Base-by-base conservation (phyloP, 345 rosid genomes). In the Sonneratia caseolaris region DNA sequence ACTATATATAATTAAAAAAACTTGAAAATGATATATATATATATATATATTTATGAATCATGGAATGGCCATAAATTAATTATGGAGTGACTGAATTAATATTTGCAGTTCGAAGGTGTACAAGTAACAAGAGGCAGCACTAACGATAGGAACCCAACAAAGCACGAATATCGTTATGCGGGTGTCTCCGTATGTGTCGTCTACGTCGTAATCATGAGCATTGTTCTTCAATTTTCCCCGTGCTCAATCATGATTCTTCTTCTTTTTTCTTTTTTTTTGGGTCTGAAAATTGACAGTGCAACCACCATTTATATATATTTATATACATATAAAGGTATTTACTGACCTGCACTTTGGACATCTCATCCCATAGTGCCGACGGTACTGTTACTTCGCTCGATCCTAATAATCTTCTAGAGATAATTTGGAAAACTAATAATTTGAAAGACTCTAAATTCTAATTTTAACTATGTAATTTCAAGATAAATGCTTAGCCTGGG, bases 271-370 rank as follows among this genome's bases (percentile, higher is more conserved):
- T 27, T 27, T 27, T 27, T 27, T 27, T 27, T 27, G 84, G 36
- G 55, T 82, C 82, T 86, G 79, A 77, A 78, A 87, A 88, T 86
- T 87, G 97, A 91, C 81, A 76, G 85, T 62, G 77, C 89, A 91
- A 89, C 97, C 78, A 87, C 90, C 77, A 72, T 72, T 74, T 74
- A 77, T 72, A 76, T 19, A 19, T 27, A 27, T 27, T 0, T 27
- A 27, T 27, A 27, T 27, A 27, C 1, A 27, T 27, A 27, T 27
- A 27, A 27, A 27, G 32, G 32, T 27, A 18, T 19, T 56, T 56
- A 19, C 11, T 21, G 24, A 19, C 8, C 32, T 19, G 64, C 79
- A 78, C 78, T 77, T 77, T 81, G 70, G 76, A 85, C 82, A 76
- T 73, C 78, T 81, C 82, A 85, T 83, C 82, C 72, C 78, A 27